These are phyloP conservation scores for Grosmannia penicillata DNA, from an alignment of 2,329 filamentous ascomycete genomes.

Conservation along the genomic window DNA sequence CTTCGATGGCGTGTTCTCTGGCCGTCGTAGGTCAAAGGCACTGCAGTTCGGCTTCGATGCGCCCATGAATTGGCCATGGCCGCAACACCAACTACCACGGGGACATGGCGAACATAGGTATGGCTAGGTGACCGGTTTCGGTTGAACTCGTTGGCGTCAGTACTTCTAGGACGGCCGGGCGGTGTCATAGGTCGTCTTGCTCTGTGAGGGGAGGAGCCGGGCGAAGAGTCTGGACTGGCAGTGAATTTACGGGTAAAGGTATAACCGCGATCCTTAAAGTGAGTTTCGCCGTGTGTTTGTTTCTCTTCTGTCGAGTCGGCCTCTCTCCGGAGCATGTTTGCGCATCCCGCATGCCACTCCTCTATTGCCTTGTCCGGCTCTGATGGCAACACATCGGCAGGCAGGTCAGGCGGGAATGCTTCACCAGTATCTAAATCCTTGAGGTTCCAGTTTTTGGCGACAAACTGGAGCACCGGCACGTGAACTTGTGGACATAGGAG, in stretches of 20 bases:
- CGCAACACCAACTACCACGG: slow-evolving; percentile 4
- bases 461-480: slow-evolving; percentile 66
- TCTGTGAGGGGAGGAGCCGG: not conserved
- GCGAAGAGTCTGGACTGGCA: slow-evolving; percentile 2
- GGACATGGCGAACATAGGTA: slow-evolving; percentile 21
- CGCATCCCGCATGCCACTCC: slow-evolving; percentile 71
- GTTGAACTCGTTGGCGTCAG: slow-evolving; percentile 20
- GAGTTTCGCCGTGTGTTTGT: slow-evolving; percentile 7
- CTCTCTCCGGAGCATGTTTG: slow-evolving; percentile 52
- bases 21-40: too few species aligned
- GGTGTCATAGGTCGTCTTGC: not conserved
- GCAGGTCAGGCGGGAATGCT: slow-evolving; percentile 46
- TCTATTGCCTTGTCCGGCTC: slow-evolving; percentile 68
- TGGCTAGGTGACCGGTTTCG: slow-evolving; percentile 25
- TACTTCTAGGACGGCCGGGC: slow-evolving; percentile 1
- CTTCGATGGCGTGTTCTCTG: slow-evolving; percentile 27
- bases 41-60: too few species aligned
- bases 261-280: slow-evolving; percentile 16
- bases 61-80: too few species aligned
- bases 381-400: slow-evolving; percentile 50
- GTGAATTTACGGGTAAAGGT: slow-evolving; percentile 15
- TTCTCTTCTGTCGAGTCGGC: slow-evolving; percentile 24
- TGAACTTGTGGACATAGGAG: slow-evolving; percentile 80
- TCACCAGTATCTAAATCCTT: slow-evolving; percentile 60
- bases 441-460: slow-evolving; percentile 63